Evolutionary conservation across 106 monocot species (phyloP).

Genomic region (Platanthera zijinensis): DNA sequence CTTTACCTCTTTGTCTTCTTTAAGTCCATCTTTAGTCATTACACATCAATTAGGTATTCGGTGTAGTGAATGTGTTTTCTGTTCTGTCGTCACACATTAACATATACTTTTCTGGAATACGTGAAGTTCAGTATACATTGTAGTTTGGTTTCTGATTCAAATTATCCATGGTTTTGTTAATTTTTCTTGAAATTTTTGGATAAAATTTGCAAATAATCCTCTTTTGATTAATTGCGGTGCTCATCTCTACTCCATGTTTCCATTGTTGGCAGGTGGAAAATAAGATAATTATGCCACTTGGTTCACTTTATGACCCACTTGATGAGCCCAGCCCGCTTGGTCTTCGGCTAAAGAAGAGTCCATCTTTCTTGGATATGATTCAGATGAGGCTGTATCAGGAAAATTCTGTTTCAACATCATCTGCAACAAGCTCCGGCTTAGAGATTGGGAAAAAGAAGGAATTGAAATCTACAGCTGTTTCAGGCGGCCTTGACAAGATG

Average conservation of each 20-base stretch:
- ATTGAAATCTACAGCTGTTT: slow-evolving; percentile 31
- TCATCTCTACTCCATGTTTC: not conserved
- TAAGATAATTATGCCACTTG: slow-evolving; percentile 6
- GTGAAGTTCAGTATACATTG: not conserved
- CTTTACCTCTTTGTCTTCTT: not conserved
- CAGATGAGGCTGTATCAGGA: slow-evolving; percentile 48
- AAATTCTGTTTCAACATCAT: slow-evolving; percentile 18
- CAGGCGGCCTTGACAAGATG: slow-evolving; percentile 42
- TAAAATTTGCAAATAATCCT: not conserved
- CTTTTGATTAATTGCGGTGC: not conserved
- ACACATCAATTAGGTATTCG: not conserved
- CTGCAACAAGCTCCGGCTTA: slow-evolving; percentile 7
- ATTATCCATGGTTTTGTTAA: not conserved
- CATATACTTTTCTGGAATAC: not conserved
- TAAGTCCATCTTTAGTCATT: not conserved
- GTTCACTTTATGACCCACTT: slow-evolving; percentile 28
- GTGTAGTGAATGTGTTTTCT: not conserved
- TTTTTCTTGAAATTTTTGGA: not conserved
- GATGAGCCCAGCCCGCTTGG: slow-evolving; percentile 70
- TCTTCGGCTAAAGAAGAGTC: slow-evolving; percentile 63
- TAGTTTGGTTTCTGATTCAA: not conserved
- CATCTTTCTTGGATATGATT: slow-evolving; percentile 73
- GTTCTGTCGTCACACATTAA: not conserved
- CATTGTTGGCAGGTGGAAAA: slow-evolving; percentile 15
- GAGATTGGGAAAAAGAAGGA: slow-evolving; percentile 47